Evolutionary conservation across 495 filamentous ascomycete species (phyloP).

Genomic region (Hypoxylon crocopeplum): DNA sequence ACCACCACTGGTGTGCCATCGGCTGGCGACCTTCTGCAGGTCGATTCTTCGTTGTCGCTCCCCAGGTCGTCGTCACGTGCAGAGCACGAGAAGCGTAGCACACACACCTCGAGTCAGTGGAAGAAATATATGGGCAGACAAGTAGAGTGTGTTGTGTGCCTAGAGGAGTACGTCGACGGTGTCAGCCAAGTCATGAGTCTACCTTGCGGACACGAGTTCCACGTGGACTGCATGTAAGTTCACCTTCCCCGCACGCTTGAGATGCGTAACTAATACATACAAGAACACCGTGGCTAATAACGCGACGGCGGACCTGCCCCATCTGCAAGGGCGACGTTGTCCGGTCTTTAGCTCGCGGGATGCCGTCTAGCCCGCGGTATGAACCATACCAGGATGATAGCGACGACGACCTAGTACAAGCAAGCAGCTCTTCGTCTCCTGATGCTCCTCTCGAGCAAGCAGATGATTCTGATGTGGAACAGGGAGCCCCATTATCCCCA

Average conservation of each 20-base stretch:
- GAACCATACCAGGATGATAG: conserved; percentile 59
- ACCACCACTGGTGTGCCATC: conserved; percentile 67
- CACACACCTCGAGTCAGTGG: conserved; percentile 63
- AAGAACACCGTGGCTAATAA: conserved; percentile 98
- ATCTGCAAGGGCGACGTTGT: conserved; percentile 99
- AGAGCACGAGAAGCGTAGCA: conserved; percentile 59
- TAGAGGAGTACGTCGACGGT: conserved; percentile 96
- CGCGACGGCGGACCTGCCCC: conserved; percentile 90
- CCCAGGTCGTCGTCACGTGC: conserved; percentile 35
- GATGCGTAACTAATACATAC: conserved; percentile 32
- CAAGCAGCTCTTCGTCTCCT: conserved; percentile 30
- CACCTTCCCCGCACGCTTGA: neutral
- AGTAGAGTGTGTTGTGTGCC: conserved; percentile 94
- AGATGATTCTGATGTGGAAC: conserved; percentile 40
- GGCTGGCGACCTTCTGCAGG: conserved; percentile 43
- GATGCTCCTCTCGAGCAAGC: conserved; percentile 22
- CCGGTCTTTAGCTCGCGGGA: conserved; percentile 57
- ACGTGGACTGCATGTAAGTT: conserved; percentile 97
- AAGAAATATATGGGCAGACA: conserved; percentile 86
- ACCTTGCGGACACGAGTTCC: conserved; percentile 98
- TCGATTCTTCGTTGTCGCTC: conserved; percentile 46
- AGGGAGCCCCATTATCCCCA: conserved; percentile 25
- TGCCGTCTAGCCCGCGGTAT: conserved; percentile 52
- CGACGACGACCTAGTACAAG: conserved; percentile 43
- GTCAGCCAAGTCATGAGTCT: conserved; percentile 95